Evolutionary conservation across 202 grass and related monocot genomes (phyloP), one percentile per base, ranked within the genome.

Genomic region (Hordeum pubiflorum): DNA sequence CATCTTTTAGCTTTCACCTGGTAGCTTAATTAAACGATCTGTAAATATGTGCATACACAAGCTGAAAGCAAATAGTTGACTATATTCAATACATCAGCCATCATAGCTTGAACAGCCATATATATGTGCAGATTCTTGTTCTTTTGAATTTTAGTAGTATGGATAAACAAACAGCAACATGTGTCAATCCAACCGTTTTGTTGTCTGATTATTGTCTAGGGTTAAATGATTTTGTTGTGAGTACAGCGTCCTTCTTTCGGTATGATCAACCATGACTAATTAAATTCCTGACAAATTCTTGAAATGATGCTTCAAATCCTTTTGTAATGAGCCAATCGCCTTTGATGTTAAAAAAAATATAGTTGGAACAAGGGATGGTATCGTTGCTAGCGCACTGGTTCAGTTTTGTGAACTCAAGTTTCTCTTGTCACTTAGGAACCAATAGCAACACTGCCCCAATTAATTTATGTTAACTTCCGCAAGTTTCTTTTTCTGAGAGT

Each of bases 401-500:
- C 23, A 56, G 37, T 38, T 61, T 70, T 74, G 23, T 75, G 34
- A 23, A 29, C 23, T 50, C 2, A 77, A 62, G 10, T 33, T 33
- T 76, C 32, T 71, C 8, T 22, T 11, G 9, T 69, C 12, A 1
- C 50, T 40, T 64, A 76, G 18, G 61, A 62, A 69, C 24, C 46
- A 14, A 41, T 75, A 32, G 40, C 31, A 27, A 17, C 57, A 74
- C 60, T 11, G 18, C 7, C 43, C 20, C 10, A 13, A 4, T 75
- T 55, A 55, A 20, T 55, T 55, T 72, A 44, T 73, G 57, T 82
- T 62, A 56, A 76, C 55, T 82, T 77, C 4, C 44, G 18, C 5
- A 27, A 63, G 24, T 56, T 29, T 17, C 58, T 75, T 12, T 78
- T 78, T 39, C 50, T 97, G 43, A 66, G 69, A 27, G 26, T 62